A percentile compares a stretch with the other conserved stretches of the same genome.
phyloP scores from a whole-genome alignment of 306 rosid genomes.

The Mucuna pruriens region DNA sequence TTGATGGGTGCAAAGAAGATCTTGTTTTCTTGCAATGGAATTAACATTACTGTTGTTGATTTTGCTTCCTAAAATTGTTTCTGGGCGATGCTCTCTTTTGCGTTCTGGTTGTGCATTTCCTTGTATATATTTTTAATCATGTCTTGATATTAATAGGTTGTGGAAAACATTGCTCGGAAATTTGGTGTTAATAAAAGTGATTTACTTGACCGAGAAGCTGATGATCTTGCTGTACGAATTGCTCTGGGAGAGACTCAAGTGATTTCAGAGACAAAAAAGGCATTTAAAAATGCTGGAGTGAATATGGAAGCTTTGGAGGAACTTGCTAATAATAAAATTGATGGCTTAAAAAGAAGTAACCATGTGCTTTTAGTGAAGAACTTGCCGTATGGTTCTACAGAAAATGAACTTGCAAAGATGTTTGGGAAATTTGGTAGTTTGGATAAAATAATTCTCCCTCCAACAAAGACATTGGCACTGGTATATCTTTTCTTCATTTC shows the following conservation, averaged over 20 bases:
- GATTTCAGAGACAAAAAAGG: slow-evolving; percentile 82
- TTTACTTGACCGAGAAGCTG: slow-evolving; percentile 80
- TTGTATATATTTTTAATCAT: slow-evolving; percentile 11
- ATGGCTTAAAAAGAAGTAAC: slow-evolving; percentile 84
- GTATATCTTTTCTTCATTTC: slow-evolving; percentile 47
- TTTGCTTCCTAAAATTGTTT: slow-evolving; percentile 31
- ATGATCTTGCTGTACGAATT: slow-evolving; percentile 83
- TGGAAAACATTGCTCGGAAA: slow-evolving; percentile 82
- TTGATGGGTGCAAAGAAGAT: background rate
- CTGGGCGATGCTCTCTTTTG: background rate
- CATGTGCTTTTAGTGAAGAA: slow-evolving; percentile 88
- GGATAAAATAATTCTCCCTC: slow-evolving; percentile 88
- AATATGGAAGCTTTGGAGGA: slow-evolving; percentile 78
- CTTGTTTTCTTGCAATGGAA: slow-evolving; percentile 11
- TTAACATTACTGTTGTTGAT: background rate
- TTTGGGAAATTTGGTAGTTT: slow-evolving; percentile 84
- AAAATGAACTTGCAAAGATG: slow-evolving; percentile 79
- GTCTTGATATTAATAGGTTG: slow-evolving; percentile 56
- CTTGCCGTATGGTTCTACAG: slow-evolving; percentile 89
- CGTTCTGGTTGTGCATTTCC: slow-evolving; percentile 18
- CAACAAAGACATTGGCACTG: slow-evolving; percentile 89
- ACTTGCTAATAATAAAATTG: slow-evolving; percentile 64
- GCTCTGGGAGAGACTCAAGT: slow-evolving; percentile 95
- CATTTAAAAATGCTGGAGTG: slow-evolving; percentile 83
- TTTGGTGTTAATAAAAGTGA: slow-evolving; percentile 85